phyloP scores from a whole-genome alignment of 164 flowering plant genomes.

The Vitis amurensis region DNA sequence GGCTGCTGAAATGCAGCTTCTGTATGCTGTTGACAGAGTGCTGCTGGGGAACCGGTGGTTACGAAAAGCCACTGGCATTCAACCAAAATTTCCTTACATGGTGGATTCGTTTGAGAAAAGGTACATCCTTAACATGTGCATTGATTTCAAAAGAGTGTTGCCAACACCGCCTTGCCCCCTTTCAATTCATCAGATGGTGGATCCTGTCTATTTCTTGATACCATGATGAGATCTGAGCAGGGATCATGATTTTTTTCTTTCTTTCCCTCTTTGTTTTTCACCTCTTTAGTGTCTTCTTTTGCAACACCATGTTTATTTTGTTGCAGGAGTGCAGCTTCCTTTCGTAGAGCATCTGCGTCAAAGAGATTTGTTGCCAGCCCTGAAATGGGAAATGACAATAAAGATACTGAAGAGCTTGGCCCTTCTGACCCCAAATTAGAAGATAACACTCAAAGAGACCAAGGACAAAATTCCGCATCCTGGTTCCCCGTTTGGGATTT shows the following conservation, averaged over 20 bases:
- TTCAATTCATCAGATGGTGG: neutral
- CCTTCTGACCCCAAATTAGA: conserved; percentile 22
- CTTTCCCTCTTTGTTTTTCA: too few species aligned
- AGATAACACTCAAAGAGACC: conserved; percentile 23
- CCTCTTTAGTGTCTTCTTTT: neutral
- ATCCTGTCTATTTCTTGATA: neutral
- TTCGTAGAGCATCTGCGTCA: conserved; percentile 42
- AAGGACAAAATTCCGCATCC: conserved; percentile 25
- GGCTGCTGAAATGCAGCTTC: conserved; percentile 86
- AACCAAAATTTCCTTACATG: conserved; percentile 90
- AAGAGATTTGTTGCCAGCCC: conserved; percentile 24
- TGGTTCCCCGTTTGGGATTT: conserved; percentile 66
- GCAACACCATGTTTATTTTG: neutral
- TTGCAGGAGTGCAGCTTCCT: conserved; percentile 83
- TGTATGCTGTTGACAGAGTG: conserved; percentile 75
- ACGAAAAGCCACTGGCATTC: conserved; percentile 89
- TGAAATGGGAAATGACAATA: conserved; percentile 17
- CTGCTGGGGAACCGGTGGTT: conserved; percentile 93
- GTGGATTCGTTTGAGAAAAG: conserved; percentile 92
- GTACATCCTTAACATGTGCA: conserved; percentile 27
- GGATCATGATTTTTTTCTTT: neutral
- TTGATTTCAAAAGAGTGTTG: too few species aligned
- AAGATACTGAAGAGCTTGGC: conserved; percentile 16
- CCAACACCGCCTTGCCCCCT: too few species aligned
- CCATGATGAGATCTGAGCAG: neutral